These are phyloP conservation scores for Saturnispora zaruensis DNA, from an alignment of 805 yeast species.

Conservation along the genomic window DNA sequence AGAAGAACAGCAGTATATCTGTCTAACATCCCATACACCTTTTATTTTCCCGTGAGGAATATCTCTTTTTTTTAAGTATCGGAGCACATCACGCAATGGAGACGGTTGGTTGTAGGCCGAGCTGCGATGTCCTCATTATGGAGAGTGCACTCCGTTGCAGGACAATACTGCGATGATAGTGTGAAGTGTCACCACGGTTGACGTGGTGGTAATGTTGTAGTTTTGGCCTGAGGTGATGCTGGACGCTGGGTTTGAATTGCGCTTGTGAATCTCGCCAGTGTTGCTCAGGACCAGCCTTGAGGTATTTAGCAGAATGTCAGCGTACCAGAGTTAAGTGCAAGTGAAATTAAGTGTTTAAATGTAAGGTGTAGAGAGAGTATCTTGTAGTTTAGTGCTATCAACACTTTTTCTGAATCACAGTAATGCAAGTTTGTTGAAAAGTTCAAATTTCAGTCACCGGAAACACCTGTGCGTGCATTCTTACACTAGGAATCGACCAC, in stretches of 20 bases:
- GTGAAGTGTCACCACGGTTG: neutral
- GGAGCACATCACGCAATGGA: slow-evolving; percentile 1
- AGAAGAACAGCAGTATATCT: neutral
- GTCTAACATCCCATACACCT: neutral
- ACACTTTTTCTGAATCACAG: too few species aligned
- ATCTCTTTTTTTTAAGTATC: neutral
- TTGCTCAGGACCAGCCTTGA: neutral
- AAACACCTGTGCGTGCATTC: too few species aligned
- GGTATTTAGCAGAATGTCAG: neutral
- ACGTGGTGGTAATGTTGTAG: neutral
- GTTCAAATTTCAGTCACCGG: too few species aligned
- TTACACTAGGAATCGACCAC: too few species aligned
- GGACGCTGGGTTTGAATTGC: neutral
- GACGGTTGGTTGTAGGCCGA: neutral
- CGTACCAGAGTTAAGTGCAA: too few species aligned
- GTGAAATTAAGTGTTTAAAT: too few species aligned
- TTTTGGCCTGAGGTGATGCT: neutral
- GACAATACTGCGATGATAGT: neutral
- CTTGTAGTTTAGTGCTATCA: too few species aligned
- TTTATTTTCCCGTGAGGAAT: neutral
- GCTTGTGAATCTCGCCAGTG: neutral
- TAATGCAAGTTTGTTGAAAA: too few species aligned
- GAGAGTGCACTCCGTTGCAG: neutral
- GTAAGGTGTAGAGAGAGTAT: too few species aligned
- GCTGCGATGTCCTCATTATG: slow-evolving; percentile 1